Conservation (phyloP, 2,329 filamentous ascomycete species). For the Escovopsis sp. region DNA sequence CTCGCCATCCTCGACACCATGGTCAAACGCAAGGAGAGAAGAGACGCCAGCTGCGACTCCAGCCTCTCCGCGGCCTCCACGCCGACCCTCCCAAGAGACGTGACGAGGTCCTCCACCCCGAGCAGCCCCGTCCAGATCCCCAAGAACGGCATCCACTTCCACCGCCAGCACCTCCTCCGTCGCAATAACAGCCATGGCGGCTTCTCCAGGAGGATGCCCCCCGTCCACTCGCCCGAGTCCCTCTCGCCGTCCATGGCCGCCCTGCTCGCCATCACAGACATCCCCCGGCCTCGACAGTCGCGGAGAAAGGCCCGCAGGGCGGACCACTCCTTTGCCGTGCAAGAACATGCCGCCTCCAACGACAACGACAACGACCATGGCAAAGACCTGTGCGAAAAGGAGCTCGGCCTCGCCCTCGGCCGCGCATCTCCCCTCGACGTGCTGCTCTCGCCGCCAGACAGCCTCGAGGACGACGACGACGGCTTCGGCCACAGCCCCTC, state of each 20-base stretch:
- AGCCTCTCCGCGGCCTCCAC: slow-evolving; percentile 13
- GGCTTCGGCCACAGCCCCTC: slow-evolving; percentile 32
- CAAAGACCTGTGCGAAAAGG: slow-evolving; percentile 41
- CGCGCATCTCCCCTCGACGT: slow-evolving; percentile 39
- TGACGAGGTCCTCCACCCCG: slow-evolving; percentile 18
- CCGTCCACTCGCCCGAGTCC: slow-evolving; percentile 35
- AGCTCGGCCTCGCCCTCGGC: slow-evolving; percentile 37
- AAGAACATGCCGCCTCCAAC: slow-evolving; percentile 38
- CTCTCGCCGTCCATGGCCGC: slow-evolving; percentile 45
- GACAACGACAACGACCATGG: no score
- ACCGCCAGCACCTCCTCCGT: slow-evolving; percentile 21
- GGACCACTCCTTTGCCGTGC: slow-evolving; percentile 30
- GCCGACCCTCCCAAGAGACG: slow-evolving; percentile 14
- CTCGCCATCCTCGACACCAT: slow-evolving; percentile 15
- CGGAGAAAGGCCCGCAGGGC: slow-evolving; percentile 17
- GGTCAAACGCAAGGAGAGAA: slow-evolving; percentile 20
- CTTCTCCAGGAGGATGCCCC: slow-evolving; percentile 17
- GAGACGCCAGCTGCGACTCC: slow-evolving; percentile 9
- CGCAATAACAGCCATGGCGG: slow-evolving; percentile 21
- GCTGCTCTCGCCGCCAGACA: slow-evolving; percentile 44
- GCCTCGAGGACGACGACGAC: slow-evolving; percentile 31
- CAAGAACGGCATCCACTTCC: slow-evolving; percentile 15
- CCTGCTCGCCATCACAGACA: slow-evolving; percentile 45
- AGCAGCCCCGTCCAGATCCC: slow-evolving; percentile 43
- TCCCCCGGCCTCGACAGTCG: slow-evolving; percentile 32